Conservation (phyloP, 495 filamentous ascomycete genomes). For the Sordaria brevicollis region DNA sequence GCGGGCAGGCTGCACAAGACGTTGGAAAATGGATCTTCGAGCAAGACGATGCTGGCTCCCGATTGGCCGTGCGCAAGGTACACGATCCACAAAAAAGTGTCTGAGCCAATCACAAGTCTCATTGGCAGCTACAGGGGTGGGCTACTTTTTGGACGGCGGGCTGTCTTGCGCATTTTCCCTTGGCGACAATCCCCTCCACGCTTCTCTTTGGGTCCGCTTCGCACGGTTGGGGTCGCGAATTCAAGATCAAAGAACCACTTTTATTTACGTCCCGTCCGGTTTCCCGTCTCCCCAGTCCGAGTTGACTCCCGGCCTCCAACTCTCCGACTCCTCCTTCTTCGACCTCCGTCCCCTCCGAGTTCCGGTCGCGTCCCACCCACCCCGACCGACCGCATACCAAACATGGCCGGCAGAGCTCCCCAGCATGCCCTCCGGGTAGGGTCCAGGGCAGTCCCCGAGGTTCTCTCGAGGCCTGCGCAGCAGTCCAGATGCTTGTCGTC, state of each 20-base stretch:
- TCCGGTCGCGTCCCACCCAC: background rate
- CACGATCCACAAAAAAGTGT: background rate
- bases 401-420: constrained; percentile 12
- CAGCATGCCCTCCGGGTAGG: constrained; percentile 12
- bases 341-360: background rate
- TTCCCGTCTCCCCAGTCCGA: background rate
- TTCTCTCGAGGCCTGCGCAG: background rate
- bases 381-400: background rate
- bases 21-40: background rate
- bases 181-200: background rate
- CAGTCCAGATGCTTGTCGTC: constrained; percentile 15
- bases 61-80: background rate
- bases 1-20: background rate
- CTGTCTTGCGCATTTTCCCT: background rate
- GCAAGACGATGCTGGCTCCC: background rate
- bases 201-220: background rate
- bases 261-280: constrained; percentile 3
- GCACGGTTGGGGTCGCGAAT: background rate
- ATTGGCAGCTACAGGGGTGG: background rate
- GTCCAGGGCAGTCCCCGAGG: constrained; percentile 5
- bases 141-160: background rate
- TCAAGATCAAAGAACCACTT: background rate
- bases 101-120: background rate
- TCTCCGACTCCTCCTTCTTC: background rate
- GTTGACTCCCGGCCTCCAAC: background rate